phyloP scores from a whole-genome alignment of 2,329 filamentous ascomycete species.

The Hawksworthiomyces lignivorus region DNA sequence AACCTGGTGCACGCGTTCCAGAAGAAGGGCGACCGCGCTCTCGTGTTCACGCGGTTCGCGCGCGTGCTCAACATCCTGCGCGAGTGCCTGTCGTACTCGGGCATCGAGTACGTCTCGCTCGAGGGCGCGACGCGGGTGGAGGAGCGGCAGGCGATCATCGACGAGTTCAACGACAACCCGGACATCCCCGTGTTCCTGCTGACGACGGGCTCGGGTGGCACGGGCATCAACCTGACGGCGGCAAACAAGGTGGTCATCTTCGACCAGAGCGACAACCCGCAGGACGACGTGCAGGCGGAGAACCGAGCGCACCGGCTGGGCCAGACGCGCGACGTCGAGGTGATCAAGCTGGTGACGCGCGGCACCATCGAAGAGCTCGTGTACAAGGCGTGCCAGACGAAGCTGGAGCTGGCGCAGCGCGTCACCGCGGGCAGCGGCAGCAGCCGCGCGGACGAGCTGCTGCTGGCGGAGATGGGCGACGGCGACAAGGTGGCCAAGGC shows the following conservation, averaged over 20 bases:
- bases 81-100: constrained; percentile 65
- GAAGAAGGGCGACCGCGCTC: constrained; percentile 71
- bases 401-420: constrained; percentile 73
- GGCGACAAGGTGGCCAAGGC: constrained; percentile 23
- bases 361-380: constrained; percentile 91
- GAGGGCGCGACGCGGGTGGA: constrained; percentile 78
- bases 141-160: constrained; percentile 78
- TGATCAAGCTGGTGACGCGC: constrained; percentile 73
- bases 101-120: constrained; percentile 73
- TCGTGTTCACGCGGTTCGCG: constrained; percentile 92
- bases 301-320: constrained; percentile 94
- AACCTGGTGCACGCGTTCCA: constrained; percentile 67
- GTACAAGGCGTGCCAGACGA: constrained; percentile 82
- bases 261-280: constrained; percentile 93
- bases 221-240: constrained; percentile 89
- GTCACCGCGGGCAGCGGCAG: constrained; percentile 29
- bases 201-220: constrained; percentile 90
- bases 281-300: constrained; percentile 97
- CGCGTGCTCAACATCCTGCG: constrained; percentile 86
- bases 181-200: constrained; percentile 86
- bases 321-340: constrained; percentile 83
- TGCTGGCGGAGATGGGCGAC: constrained; percentile 17
- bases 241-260: constrained; percentile 98
- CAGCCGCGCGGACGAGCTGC: constrained; percentile 22
- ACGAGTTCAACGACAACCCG: constrained; percentile 70